phyloP scores from a whole-genome alignment of 2,329 filamentous ascomycete genomes.

The Hymenoscyphus fraxineus region DNA sequence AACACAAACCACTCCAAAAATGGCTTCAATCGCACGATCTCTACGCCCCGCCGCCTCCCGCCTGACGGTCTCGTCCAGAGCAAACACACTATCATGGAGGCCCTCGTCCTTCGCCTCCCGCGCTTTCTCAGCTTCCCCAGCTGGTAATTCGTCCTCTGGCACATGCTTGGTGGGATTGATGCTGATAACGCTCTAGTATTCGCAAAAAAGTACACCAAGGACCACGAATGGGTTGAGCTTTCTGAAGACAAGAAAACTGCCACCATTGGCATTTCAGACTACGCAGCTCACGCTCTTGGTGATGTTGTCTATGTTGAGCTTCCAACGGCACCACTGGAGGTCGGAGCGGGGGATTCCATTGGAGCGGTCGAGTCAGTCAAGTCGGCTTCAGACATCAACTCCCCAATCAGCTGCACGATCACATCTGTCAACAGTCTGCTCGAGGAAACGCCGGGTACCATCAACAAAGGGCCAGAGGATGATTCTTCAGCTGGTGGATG shows the following conservation, averaged over 20 bases:
- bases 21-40: slow-evolving; percentile 58
- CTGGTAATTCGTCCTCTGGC: slow-evolving; percentile 33
- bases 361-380: slow-evolving; percentile 98
- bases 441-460: slow-evolving; percentile 78
- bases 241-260: slow-evolving; percentile 78
- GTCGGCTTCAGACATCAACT: slow-evolving; percentile 95
- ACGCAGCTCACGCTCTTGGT: slow-evolving; percentile 87
- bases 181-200: slow-evolving; percentile 23
- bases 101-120: slow-evolving; percentile 38
- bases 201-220: slow-evolving; percentile 83
- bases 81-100: slow-evolving; percentile 25
- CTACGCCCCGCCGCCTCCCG: slow-evolving; percentile 37
- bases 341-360: slow-evolving; percentile 75
- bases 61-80: slow-evolving; percentile 21
- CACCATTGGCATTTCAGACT: slow-evolving; percentile 80
- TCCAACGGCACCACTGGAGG: slow-evolving; percentile 64
- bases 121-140: slow-evolving; percentile 43
- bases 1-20: slow-evolving; percentile 34
- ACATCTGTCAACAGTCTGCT: slow-evolving; percentile 69
- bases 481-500: slow-evolving; percentile 72
- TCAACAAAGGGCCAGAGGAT: slow-evolving; percentile 88
- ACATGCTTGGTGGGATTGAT: slow-evolving; percentile 10
- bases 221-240: slow-evolving; percentile 97
- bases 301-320: slow-evolving; percentile 98
- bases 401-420: slow-evolving; percentile 76